Evolutionary conservation across 352 stramenopile species (phyloP), one percentile per base, ranked within the genome.

Genomic region (Pythium coloratum): DNA sequence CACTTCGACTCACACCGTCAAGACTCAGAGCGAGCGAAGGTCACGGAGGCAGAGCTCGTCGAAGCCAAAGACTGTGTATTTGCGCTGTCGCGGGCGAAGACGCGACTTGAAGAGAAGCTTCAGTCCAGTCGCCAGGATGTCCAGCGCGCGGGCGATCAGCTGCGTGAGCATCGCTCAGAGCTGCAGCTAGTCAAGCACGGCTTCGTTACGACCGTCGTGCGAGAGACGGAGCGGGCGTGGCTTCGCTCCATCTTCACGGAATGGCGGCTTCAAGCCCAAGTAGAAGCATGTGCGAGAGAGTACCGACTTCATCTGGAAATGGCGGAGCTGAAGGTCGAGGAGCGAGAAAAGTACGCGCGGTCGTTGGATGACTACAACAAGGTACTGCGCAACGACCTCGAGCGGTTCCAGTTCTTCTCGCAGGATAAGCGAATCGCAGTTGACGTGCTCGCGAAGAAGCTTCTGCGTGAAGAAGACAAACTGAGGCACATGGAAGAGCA

Each of bases 41-140:
- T 77, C 30, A 59, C 64, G 2, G 76, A 86, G 40, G 59, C 44
- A 0, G 76, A 73, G 34, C 67, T 91, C 34, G 32, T 55, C 2
- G 80, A 91, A 53, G 82, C 84, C 5, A 92, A 92, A 57, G 84
- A 91, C 54, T 92, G 81, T 33, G 74, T 92, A 2, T 91, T 92
- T 55, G 81, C 77, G 1, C 68, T 92, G 42, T 88, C 84, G 3
- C 70, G 78, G 4, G 80, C 81, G 6, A 91, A 91, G 60, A 80
- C 73, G 7, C 81, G 81, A 50, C 38, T 89, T 4, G 81, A 88
- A 59, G 82, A 91, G 12, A 85, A 89, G 44, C 69, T 89, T 10
- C 61, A 81, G 53, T 42, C 47, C 8, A 64, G 72, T 26, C 46
- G 57, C 13, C 70, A 82, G 13, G 78, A 87, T 3, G 50, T 36